Conservation (phyloP, 495 filamentous ascomycete species). For the Saxophila tyrrhenica region DNA sequence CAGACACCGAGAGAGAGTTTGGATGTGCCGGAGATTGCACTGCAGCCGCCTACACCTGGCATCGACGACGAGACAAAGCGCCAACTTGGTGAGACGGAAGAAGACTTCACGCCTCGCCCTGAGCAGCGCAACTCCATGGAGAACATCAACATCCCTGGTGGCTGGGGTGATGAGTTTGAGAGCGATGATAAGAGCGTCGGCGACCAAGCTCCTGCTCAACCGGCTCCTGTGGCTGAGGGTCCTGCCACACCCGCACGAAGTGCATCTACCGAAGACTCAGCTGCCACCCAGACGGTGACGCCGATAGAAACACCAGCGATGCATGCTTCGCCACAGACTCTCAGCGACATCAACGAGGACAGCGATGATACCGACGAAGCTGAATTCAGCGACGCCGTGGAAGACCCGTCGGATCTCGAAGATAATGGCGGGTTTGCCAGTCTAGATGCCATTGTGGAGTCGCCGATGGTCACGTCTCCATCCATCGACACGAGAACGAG, state of each 20-base stretch:
- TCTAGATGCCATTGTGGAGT: conserved; percentile 72
- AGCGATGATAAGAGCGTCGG: neutral
- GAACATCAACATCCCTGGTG: conserved; percentile 4
- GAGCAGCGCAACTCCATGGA: neutral
- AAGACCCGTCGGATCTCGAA: conserved; percentile 57
- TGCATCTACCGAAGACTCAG: neutral
- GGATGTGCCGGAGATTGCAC: conserved; percentile 14
- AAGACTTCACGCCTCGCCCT: neutral
- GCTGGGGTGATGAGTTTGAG: conserved; percentile 6
- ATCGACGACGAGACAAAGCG: conserved; percentile 6
- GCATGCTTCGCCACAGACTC: neutral
- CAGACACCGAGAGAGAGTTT: neutral
- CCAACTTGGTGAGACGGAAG: neutral
- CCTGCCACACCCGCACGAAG: neutral
- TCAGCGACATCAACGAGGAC: conserved; percentile 23
- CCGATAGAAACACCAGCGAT: neutral
- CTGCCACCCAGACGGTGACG: neutral
- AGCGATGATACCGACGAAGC: conserved; percentile 48
- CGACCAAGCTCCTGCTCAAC: neutral
- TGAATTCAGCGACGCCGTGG: conserved; percentile 81
- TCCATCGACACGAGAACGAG: conserved; percentile 3
- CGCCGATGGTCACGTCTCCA: conserved; percentile 28
- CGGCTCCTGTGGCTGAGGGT: neutral
- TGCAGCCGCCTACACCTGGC: conserved; percentile 19
- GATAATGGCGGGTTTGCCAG: conserved; percentile 60